Conservation (phyloP, 2,329 filamentous ascomycete species). For the Aureobasidium pullulans region DNA sequence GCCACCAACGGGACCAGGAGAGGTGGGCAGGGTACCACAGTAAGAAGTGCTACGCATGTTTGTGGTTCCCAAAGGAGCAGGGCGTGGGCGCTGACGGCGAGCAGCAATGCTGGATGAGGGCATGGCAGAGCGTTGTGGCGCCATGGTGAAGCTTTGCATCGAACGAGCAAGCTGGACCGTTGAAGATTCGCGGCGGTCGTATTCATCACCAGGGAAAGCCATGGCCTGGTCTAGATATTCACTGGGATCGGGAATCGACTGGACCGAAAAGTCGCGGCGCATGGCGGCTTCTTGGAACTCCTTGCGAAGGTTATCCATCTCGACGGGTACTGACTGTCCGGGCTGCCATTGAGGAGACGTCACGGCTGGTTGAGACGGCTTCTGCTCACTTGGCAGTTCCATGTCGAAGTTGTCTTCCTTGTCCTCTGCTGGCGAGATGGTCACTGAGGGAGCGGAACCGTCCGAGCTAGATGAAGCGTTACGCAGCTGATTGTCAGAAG, state of each 20-base stretch:
- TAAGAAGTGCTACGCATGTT: slow-evolving; percentile 37
- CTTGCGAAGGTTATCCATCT: slow-evolving; percentile 26
- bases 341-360: slow-evolving; percentile 28
- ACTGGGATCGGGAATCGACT: slow-evolving; percentile 4
- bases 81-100: slow-evolving; percentile 33
- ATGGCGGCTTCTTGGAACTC: slow-evolving; percentile 26
- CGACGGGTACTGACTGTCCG: slow-evolving; percentile 30
- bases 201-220: slow-evolving; percentile 25
- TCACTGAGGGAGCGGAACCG: slow-evolving; percentile 3
- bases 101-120: slow-evolving; percentile 33
- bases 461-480: slow-evolving; percentile 7
- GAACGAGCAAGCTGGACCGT: slow-evolving; percentile 27
- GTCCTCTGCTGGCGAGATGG: slow-evolving; percentile 9
- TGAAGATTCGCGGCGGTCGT: slow-evolving; percentile 24
- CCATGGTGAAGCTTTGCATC: slow-evolving; percentile 29
- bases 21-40: slow-evolving; percentile 32
- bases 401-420: slow-evolving; percentile 4
- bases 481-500: neutral
- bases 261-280: slow-evolving; percentile 14
- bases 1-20: slow-evolving; percentile 40
- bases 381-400: neutral
- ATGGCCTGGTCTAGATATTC: slow-evolving; percentile 24
- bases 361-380: slow-evolving; percentile 13
- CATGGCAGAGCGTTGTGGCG: slow-evolving; percentile 24
- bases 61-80: slow-evolving; percentile 32